phyloP scores from a whole-genome alignment of 2,329 filamentous ascomycete species.

The Aurifilum marmelostoma region DNA sequence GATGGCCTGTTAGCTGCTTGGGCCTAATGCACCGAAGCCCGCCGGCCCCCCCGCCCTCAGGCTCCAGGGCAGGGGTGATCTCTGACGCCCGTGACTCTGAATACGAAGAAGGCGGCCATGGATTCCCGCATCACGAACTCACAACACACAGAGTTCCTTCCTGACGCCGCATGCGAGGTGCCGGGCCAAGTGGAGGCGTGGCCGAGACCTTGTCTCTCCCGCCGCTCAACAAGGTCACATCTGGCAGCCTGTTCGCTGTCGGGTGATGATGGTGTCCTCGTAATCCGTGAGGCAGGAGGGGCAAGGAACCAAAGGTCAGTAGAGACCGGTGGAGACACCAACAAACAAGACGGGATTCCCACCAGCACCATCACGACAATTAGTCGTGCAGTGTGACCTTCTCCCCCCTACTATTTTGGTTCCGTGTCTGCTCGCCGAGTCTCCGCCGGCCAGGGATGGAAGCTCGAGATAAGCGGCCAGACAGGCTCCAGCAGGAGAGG shows the following conservation, averaged over 20 bases:
- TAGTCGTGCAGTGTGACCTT: conserved; percentile 10
- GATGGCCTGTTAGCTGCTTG: conserved; percentile 21
- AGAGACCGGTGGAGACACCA: neutral
- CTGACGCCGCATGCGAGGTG: conserved; percentile 9
- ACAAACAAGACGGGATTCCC: conserved; percentile 4
- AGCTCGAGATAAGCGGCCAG: conserved; percentile 24
- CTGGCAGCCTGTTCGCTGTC: neutral
- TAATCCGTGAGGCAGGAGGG: conserved; percentile 19
- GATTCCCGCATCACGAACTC: conserved; percentile 13
- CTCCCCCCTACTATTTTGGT: conserved; percentile 9
- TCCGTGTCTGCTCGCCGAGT: neutral
- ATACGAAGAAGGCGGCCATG: conserved; percentile 24
- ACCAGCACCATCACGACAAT: conserved; percentile 8
- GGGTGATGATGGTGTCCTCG: conserved; percentile 16
- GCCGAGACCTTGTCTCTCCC: neutral
- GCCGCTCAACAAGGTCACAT: neutral
- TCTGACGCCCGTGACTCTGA: conserved; percentile 17
- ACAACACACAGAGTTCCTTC: neutral
- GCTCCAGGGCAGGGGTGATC: conserved; percentile 19
- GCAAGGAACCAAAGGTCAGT: neutral
- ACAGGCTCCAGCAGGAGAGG: neutral
- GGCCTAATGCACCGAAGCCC: conserved; percentile 26
- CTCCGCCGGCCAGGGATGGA: conserved; percentile 9
- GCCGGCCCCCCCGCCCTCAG: neutral
- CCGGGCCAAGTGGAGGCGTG: neutral